Evolutionary conservation across 2,329 filamentous ascomycete species (phyloP), one percentile per base, ranked within the genome.

Genomic region (Neonectria sp.): DNA sequence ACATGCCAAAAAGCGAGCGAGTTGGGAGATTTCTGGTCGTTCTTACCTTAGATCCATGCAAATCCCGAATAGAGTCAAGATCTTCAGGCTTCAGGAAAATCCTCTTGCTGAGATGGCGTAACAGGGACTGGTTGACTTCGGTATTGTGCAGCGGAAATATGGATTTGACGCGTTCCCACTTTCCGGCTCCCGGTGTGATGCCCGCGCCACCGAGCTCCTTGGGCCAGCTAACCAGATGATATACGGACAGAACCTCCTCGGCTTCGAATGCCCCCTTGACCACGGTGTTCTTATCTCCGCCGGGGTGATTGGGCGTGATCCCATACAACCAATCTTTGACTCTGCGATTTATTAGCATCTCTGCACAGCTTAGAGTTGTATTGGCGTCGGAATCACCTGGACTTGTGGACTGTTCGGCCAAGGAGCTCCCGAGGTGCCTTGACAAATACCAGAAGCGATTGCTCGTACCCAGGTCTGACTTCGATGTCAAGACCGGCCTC

Each of bases 261-360:
- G 92, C 88, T 74, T 93, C 90, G 45, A 77, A 84, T 4, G 72
- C 74, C 12, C 76, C 81, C 81, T 89, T 74, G 86, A 85, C 59
- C 85, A 86, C 29, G 82, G 88, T 75, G 86, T 86, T 61, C 79
- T 82, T 79, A 83, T 84, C 71, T 84, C 85, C 68, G 80, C 84
- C 84, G 0, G 92, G 92, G 59, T 92, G 89, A 46, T 86, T 85
- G 52, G 90, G 85, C 49, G 88, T 88, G 68, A 94, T 89, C 49
- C 91, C 91, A 76, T 92, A 89, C 25, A 95, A 85, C 91, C 91
- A 95, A 78, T 95, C 92, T 71, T 90, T 91, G 35, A 94, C 89
- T 73, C 92, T 93, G 7, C 1, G 3, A 31, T 8, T 13, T 6
- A 24, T 55, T 17, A 57, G 61, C 17, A 29, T 29, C 8, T 21